Base-by-base conservation (phyloP, 129 eudicot species). In the Lonicera japonica region DNA sequence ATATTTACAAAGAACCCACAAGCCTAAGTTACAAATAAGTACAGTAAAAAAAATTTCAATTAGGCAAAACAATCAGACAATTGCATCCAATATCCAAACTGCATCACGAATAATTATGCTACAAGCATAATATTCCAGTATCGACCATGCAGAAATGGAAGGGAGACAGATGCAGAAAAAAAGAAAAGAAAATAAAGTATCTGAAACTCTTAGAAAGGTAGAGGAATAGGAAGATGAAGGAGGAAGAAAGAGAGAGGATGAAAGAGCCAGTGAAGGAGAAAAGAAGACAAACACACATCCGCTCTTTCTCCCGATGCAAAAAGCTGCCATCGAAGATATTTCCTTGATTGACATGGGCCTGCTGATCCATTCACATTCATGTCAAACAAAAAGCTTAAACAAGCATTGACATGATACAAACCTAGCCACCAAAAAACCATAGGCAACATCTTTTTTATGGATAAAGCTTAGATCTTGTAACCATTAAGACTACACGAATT, bases 201-300 rank as follows among this genome's bases (percentile, higher is more conserved):
- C 80, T 43, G 72, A 72, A 77, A 72, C 21, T 84, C 85, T 73
- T 34, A 34, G 52, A 70, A 70, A 54, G 79, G 76, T 60, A 71
- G n/a, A n/a, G 86, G 86, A 78, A 75, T 57, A 75, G 82, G 82
- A 63, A 80, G 86, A 80, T 64, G 80, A 81, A 29, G 61, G 83
- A 64, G 82, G 83, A 77, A 65, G 70, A 61, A 73, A 79, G 87
- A 65, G 70, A 61, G 73, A 79, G 87, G 83, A 64, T 72, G 95
- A 82, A 80, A 82, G 96, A 85, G 96, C 77, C 62, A 85, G 74
- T 89, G 76, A 69, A 91, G 79, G 90, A 94, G 82, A 88, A 87
- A 91, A 85, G 78, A 82, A 91, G 79, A 92, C 96, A 88, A 88
- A 92, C 96, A 92, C 95, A 84, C 99, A 82, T 80, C 86, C 75